Conservation (phyloP, 768 basidiomycete genomes). For the Chalciporus chontae region DNA sequence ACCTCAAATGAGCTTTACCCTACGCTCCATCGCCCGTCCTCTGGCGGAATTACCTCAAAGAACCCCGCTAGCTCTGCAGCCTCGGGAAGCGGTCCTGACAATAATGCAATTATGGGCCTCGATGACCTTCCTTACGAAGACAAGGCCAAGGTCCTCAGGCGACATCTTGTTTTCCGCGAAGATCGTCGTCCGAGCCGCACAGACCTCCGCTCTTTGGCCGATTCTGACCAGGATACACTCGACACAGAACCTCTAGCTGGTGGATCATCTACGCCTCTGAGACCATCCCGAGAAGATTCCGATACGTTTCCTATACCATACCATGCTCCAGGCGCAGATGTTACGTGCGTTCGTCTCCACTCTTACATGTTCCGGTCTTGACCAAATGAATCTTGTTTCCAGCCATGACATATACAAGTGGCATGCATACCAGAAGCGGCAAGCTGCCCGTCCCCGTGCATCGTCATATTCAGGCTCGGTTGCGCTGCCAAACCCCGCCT, state of each 20-base stretch:
- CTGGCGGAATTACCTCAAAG: conserved; percentile 40
- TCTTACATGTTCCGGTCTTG: conserved; percentile 12
- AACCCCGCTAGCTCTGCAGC: conserved; percentile 28
- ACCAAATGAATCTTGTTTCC: conserved; percentile 8
- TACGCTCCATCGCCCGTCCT: conserved; percentile 20
- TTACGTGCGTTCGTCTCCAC: conserved; percentile 67
- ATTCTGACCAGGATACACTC: conserved; percentile 25
- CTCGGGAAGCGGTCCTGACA: conserved; percentile 29
- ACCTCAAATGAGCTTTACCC: conserved; percentile 13
- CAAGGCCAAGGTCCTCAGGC: conserved; percentile 74
- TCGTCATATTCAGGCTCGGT: conserved; percentile 62
- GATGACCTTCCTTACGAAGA: conserved; percentile 76
- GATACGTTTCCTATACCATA: conserved; percentile 88
- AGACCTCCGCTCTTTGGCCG: conserved; percentile 20
- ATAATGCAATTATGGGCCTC: conserved; percentile 34
- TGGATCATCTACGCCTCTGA: conserved; percentile 27
- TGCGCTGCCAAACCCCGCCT: conserved; percentile 61
- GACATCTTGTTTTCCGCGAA: conserved; percentile 75
- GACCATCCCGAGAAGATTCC: conserved; percentile 40
- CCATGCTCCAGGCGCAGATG: conserved; percentile 82
- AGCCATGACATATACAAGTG: conserved; percentile 96
- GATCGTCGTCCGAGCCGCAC: conserved; percentile 40
- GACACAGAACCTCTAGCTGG: conserved; percentile 18
- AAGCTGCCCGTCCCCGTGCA: conserved; percentile 59
- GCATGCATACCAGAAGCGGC: conserved; percentile 71